phyloP scores from a whole-genome alignment of 2,329 filamentous ascomycete species.

The Xylariaceae sp. region DNA sequence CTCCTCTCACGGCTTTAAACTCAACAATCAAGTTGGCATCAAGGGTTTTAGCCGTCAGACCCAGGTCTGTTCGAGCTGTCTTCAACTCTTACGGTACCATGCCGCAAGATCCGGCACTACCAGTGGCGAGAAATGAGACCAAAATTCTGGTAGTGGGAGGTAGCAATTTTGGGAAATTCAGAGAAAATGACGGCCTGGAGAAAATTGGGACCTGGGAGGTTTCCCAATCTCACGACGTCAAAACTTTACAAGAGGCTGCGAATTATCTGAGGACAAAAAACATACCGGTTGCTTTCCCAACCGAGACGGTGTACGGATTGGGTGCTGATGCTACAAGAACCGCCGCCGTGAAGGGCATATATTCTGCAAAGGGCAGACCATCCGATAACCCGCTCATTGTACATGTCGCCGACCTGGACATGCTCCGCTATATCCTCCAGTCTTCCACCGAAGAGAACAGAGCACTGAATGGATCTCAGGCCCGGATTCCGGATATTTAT shows the following conservation, averaged over 20 bases:
- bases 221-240: constrained; percentile 22
- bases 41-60: constrained; percentile 15
- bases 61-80: constrained; percentile 28
- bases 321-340: constrained; percentile 93
- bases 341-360: constrained; percentile 83
- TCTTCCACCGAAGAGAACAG: constrained; percentile 26
- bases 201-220: constrained; percentile 30
- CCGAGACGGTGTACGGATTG: constrained; percentile 94
- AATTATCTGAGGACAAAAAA: constrained; percentile 59
- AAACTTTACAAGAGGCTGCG: constrained; percentile 59
- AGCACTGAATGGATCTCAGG: constrained; percentile 28
- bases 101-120: constrained; percentile 29
- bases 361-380: constrained; percentile 81
- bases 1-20: not conserved
- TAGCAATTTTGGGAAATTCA: constrained; percentile 28
- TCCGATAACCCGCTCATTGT: constrained; percentile 95
- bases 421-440: constrained; percentile 62
- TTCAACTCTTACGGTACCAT: constrained; percentile 31
- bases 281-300: constrained; percentile 88
- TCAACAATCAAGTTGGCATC: constrained; percentile 29
- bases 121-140: constrained; percentile 19
- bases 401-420: constrained; percentile 76
- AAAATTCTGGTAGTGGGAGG: constrained; percentile 26
- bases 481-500: constrained; percentile 69
- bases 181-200: constrained; percentile 23